Evolutionary conservation across 1,284 basidiomycete species (phyloP).

Genomic region (Ustilago sp.): DNA sequence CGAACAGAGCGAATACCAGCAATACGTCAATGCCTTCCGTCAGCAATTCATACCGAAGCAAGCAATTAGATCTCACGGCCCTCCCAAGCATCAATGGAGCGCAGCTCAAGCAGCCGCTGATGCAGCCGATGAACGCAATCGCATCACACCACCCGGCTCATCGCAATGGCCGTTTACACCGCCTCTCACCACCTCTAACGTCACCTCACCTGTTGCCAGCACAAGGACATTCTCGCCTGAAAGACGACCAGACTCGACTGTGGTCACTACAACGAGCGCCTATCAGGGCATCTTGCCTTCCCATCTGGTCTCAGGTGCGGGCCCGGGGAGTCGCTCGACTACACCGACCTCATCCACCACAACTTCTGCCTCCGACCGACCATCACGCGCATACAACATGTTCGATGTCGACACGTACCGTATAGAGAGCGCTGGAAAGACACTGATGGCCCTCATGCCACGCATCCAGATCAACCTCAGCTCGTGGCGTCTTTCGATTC

Average conservation of each 20-base stretch:
- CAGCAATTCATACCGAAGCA: constrained; percentile 23
- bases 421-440: constrained; percentile 27
- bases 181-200: constrained; percentile 44
- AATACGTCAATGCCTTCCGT: constrained; percentile 42
- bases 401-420: constrained; percentile 44
- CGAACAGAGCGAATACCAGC: constrained; percentile 41
- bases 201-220: constrained; percentile 42
- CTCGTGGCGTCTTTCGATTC: constrained; percentile 43
- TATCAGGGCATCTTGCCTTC: constrained; percentile 48
- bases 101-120: constrained; percentile 58
- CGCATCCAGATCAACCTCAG: constrained; percentile 47
- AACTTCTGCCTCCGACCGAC: constrained; percentile 20
- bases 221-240: constrained; percentile 47
- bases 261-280: constrained; percentile 12
- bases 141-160: constrained; percentile 31
- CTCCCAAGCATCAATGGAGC: constrained; percentile 58
- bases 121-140: constrained; percentile 35
- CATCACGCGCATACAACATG: constrained; percentile 25
- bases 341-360: constrained; percentile 37
- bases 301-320: constrained; percentile 30
- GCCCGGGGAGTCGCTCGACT: constrained; percentile 29
- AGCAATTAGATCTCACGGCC: constrained; percentile 23
- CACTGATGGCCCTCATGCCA: constrained; percentile 25
- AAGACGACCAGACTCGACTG: constrained; percentile 40
- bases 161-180: constrained; percentile 47